Evolutionary conservation across 306 rosid species (phyloP), one percentile per base, ranked within the genome.

Genomic region (Alnus rubra): DNA sequence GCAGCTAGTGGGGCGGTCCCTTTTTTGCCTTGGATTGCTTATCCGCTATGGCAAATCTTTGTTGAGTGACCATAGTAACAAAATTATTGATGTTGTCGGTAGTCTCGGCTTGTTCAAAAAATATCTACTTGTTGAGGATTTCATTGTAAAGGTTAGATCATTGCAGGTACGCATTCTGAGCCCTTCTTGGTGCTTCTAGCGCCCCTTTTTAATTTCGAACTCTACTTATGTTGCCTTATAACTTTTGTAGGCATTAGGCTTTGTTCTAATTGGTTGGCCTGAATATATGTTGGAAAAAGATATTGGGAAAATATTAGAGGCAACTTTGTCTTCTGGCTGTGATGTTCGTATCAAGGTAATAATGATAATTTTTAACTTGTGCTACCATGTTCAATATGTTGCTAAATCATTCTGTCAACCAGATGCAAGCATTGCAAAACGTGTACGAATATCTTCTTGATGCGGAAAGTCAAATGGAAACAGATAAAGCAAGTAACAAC

Each of bases 361-460:
- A 30, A 49, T 74, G 69, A 70, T 53, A 69, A 31, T 69, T 78
- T 39, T 78, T 37, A 30, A 50, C 50, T 78, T 81, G n/a, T 72
- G 31, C 42, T 60, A 70, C 74, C 16, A 10, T 75, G 39, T 52
- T 74, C 42, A 53, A 48, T 56, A 23, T 69, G 76, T 69, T 80
- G 52, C 86, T 87, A 76, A 91, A 60, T 64, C 79, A 37, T 83
- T 84, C 71, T 79, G 16, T 68, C 71, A 47, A 76, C 80, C 97
- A 95, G 99, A 91, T 93, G 93, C 99, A 95, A 90, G 90, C 91
- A 48, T 83, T 95, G 88, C 99, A 95, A 90, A 95, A 88, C 88
- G 88, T 95, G 86, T 89, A 79, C 3, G 98, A 92, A 75, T 95
- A 95, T 87, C 99, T 95, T 78, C 90, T 88, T 75, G 98, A 93